A percentile compares a stretch with the other conserved stretches of the same genome.
Conservation (phyloP, 805 yeast species). For the Candida tallmaniae region DNA sequence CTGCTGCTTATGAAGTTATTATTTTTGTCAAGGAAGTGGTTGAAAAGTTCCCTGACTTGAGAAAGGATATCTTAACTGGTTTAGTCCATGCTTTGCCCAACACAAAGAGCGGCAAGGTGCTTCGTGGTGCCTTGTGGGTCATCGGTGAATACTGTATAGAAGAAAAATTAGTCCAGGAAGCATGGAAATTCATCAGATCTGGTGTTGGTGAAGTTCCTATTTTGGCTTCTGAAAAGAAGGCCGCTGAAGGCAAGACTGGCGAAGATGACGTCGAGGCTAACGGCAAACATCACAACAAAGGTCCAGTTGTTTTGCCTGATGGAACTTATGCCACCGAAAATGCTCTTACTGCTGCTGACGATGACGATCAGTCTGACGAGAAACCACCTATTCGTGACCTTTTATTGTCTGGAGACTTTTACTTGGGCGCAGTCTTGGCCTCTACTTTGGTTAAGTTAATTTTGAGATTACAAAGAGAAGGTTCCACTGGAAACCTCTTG, state of each 20-base stretch:
- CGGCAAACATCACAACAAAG: conserved; percentile 25
- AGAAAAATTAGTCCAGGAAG: conserved; percentile 65
- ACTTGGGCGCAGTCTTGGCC: conserved; percentile 82
- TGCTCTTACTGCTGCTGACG: conserved; percentile 56
- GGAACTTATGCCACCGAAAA: conserved; percentile 98
- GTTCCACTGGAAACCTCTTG: conserved; percentile 50
- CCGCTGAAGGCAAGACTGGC: conserved; percentile 12
- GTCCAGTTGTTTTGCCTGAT: conserved; percentile 92
- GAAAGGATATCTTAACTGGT: conserved; percentile 58
- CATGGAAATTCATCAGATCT: conserved; percentile 83
- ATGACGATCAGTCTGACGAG: conserved; percentile 26
- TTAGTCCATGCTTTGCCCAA: conserved; percentile 58
- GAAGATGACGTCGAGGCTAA: conserved; percentile 17
- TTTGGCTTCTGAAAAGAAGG: conserved; percentile 61
- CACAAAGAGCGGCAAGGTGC: conserved; percentile 83
- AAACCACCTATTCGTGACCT: conserved; percentile 78
- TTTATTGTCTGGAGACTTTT: conserved; percentile 83
- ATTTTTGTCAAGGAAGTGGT: conserved; percentile 92
- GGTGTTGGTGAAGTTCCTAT: conserved; percentile 92
- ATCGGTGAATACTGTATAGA: conserved; percentile 85
- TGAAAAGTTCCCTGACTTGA: conserved; percentile 81
- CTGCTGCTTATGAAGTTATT: conserved; percentile 85
- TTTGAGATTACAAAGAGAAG: conserved; percentile 61
- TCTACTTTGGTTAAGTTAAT: conserved; percentile 86
- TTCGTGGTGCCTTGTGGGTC: conserved; percentile 93